These are phyloP conservation scores for Populus ilicifolia DNA, from an alignment of 345 rosid species.

Conservation along the genomic window DNA sequence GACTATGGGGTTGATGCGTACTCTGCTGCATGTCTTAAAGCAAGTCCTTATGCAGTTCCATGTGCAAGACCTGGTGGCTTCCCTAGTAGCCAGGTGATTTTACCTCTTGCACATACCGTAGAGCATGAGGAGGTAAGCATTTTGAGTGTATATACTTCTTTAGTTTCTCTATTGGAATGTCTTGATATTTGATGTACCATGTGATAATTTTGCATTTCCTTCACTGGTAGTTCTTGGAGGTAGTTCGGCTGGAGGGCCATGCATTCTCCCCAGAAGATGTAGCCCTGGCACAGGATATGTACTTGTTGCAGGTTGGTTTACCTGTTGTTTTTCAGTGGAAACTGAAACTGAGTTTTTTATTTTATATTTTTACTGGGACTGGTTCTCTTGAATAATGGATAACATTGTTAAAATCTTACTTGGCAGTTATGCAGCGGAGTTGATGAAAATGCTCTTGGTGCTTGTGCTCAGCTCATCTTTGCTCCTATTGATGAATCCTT, in stretches of 20 bases:
- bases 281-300: constrained; percentile 87
- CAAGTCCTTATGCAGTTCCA: constrained; percentile 84
- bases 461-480: constrained; percentile 94
- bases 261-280: constrained; percentile 87
- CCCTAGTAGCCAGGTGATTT: constrained; percentile 83
- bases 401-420: background rate
- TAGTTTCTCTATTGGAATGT: background rate
- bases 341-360: background rate
- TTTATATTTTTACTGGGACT: background rate
- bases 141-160: background rate
- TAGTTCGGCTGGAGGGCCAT: constrained; percentile 85
- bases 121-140: constrained; percentile 87
- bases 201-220: constrained; percentile 1
- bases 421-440: constrained; percentile 79
- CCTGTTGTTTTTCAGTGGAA: background rate
- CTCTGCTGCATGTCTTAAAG: constrained; percentile 76
- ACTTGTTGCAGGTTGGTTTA: constrained; percentile 68
- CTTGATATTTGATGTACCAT: background rate
- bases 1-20: constrained; percentile 87
- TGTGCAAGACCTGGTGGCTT: constrained; percentile 81
- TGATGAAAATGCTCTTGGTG: constrained; percentile 84
- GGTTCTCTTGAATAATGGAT: background rate
- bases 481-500: constrained; percentile 95
- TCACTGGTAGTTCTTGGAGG: constrained; percentile 67
- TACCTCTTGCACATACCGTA: constrained; percentile 87